These are phyloP conservation scores for Phytophthora pini DNA, from an alignment of 352 stramenopile genomes.

Conservation along the genomic window DNA sequence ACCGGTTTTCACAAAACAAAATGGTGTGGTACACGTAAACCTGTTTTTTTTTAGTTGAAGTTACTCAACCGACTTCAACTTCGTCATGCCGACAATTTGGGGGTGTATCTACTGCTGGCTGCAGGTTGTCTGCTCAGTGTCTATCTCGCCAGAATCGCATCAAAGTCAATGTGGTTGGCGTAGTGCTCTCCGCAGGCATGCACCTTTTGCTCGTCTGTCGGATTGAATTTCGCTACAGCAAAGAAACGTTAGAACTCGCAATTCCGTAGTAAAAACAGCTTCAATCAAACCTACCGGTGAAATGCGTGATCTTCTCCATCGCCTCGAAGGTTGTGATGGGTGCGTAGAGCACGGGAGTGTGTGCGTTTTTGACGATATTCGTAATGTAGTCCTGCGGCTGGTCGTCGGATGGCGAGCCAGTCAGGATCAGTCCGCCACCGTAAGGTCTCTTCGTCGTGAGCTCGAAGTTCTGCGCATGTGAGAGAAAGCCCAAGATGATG, in stretches of 20 bases:
- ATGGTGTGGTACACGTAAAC: background rate
- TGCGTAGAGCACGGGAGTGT: conserved; percentile 77
- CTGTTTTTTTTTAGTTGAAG: background rate
- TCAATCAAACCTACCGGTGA: conserved; percentile 57
- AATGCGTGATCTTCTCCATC: conserved; percentile 84
- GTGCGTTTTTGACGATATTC: conserved; percentile 70
- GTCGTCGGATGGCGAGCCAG: conserved; percentile 76
- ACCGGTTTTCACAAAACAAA: too few species aligned
- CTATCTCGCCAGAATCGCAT: conserved; percentile 66
- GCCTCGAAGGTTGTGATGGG: conserved; percentile 78
- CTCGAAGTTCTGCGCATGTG: conserved; percentile 81
- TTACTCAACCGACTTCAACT: background rate
- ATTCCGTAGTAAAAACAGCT: background rate
- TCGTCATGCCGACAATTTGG: too few species aligned
- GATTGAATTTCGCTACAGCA: conserved; percentile 86
- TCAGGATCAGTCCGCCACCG: conserved; percentile 90
- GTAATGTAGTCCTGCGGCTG: conserved; percentile 83
- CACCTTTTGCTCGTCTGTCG: conserved; percentile 82
- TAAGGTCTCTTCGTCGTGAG: conserved; percentile 68
- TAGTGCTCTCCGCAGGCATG: conserved; percentile 88
- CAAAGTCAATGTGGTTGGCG: conserved; percentile 83
- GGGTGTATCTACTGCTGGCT: background rate
- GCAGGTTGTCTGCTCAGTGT: background rate
- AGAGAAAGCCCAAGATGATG: conserved; percentile 91
- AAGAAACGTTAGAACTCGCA: conserved; percentile 6